phyloP scores from a whole-genome alignment of 768 basidiomycete genomes.

The Amanita muscaria region DNA sequence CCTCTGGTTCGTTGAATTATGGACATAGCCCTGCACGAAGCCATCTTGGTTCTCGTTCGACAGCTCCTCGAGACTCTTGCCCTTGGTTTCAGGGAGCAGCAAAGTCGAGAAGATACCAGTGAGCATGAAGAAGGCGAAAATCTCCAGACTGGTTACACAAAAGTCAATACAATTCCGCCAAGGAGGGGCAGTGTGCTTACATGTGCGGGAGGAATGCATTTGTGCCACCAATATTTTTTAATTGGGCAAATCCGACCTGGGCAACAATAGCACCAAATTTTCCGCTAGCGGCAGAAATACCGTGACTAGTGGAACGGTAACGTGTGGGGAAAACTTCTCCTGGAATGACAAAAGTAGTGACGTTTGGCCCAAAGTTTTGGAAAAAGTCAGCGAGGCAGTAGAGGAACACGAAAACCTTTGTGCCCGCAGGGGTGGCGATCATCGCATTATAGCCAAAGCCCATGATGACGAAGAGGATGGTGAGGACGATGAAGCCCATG shows the following conservation, averaged over 20 bases:
- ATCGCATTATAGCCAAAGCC: slow-evolving; percentile 63
- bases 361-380: slow-evolving; percentile 83
- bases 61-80: slow-evolving; percentile 55
- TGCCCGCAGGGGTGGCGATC: slow-evolving; percentile 30
- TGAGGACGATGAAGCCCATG: slow-evolving; percentile 66
- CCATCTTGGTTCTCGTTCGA: slow-evolving; percentile 63
- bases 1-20: no score
- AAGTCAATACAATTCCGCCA: background rate
- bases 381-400: slow-evolving; percentile 87
- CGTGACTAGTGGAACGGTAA: slow-evolving; percentile 78
- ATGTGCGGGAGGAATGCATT: slow-evolving; percentile 59
- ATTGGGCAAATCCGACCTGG: slow-evolving; percentile 65
- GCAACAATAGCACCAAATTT: slow-evolving; percentile 80
- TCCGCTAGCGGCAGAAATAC: slow-evolving; percentile 76
- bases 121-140: slow-evolving; percentile 83
- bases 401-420: slow-evolving; percentile 66
- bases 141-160: slow-evolving; percentile 43
- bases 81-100: slow-evolving; percentile 74
- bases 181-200: slow-evolving; percentile 28
- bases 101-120: slow-evolving; percentile 78
- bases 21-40: slow-evolving; percentile 36
- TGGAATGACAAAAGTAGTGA: slow-evolving; percentile 73
- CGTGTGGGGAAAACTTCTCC: slow-evolving; percentile 85
- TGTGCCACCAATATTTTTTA: slow-evolving; percentile 61
- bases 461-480: slow-evolving; percentile 59